Percentiles rank a stretch among this genome's conserved stretches.
Conservation (phyloP, 23 red algal genomes). For the Chondrus crispus region DNA sequence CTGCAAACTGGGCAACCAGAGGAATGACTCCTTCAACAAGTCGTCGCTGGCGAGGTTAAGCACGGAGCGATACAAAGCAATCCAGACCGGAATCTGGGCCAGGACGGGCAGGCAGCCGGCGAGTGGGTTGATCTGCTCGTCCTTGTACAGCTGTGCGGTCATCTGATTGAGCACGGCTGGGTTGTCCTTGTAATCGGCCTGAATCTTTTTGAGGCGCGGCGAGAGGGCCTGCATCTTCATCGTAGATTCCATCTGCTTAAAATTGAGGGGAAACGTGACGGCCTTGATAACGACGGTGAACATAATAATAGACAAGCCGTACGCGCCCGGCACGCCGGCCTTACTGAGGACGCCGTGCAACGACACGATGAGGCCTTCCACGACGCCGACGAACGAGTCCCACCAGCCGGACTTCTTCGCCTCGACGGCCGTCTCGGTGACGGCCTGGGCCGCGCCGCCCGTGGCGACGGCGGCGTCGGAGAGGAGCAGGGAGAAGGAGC, state of each 20-base stretch:
- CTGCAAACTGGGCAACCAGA: constrained; percentile 93
- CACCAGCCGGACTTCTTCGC: constrained; percentile 79
- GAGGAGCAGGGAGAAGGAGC: background rate
- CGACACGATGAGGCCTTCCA: constrained; percentile 66
- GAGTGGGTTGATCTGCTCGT: constrained; percentile 93
- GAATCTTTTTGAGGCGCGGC: constrained; percentile 88
- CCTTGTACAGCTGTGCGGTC: constrained; percentile 91
- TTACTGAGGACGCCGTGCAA: constrained; percentile 55
- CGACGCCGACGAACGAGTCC: constrained; percentile 70
- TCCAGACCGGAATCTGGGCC: constrained; percentile 94
- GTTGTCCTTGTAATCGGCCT: constrained; percentile 91
- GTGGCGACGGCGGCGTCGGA: constrained; percentile 46
- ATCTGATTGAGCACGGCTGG: constrained; percentile 88
- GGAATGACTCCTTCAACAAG: constrained; percentile 81
- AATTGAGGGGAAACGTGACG: constrained; percentile 96
- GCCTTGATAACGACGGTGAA: constrained; percentile 92
- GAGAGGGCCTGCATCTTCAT: constrained; percentile 94
- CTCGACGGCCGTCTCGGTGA: constrained; percentile 16
- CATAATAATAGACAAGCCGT: constrained; percentile 91
- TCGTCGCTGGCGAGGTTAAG: constrained; percentile 89
- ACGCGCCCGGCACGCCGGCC: constrained; percentile 74
- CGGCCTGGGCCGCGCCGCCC: constrained; percentile 14
- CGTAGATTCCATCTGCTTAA: constrained; percentile 93
- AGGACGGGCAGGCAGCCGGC: constrained; percentile 94
- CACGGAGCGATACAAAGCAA: constrained; percentile 93